phyloP scores from a whole-genome alignment of 345 rosid species.

The Hypericum androsaemum region DNA sequence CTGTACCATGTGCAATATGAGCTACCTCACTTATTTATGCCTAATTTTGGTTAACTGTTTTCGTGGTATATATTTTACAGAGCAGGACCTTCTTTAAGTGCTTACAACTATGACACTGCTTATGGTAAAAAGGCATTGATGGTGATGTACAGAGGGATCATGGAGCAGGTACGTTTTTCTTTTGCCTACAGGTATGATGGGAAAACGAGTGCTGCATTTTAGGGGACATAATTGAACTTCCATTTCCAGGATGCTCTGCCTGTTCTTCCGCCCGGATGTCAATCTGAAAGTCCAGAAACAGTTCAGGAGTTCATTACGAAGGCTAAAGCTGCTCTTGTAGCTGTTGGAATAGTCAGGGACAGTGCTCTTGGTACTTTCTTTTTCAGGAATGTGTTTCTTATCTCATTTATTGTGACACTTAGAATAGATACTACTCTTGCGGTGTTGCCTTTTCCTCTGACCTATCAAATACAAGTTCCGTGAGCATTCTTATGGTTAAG shows the following conservation, averaged over 20 bases:
- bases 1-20: neutral
- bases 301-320: constrained; percentile 65
- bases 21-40: neutral
- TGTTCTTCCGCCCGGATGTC: constrained; percentile 94
- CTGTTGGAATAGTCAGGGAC: constrained; percentile 98
- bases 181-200: neutral
- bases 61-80: constrained; percentile 37
- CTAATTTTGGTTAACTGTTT: constrained; percentile 13
- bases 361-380: constrained; percentile 48
- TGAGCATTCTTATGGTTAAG: no score
- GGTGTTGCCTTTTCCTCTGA: no score
- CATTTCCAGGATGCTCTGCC: constrained; percentile 75
- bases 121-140: constrained; percentile 82
- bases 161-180: constrained; percentile 62
- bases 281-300: constrained; percentile 71
- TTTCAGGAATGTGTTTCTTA: neutral
- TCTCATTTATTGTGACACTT: no score
- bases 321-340: constrained; percentile 94
- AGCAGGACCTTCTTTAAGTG: constrained; percentile 92
- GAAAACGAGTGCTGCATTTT: constrained; percentile 12
- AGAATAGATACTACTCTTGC: no score
- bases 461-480: no score
- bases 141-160: constrained; percentile 94
- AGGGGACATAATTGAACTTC: constrained; percentile 18
- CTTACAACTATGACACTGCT: constrained; percentile 90